Evolutionary conservation across 495 filamentous ascomycete species (phyloP).

Genomic region (Aspergillus cristatus): DNA sequence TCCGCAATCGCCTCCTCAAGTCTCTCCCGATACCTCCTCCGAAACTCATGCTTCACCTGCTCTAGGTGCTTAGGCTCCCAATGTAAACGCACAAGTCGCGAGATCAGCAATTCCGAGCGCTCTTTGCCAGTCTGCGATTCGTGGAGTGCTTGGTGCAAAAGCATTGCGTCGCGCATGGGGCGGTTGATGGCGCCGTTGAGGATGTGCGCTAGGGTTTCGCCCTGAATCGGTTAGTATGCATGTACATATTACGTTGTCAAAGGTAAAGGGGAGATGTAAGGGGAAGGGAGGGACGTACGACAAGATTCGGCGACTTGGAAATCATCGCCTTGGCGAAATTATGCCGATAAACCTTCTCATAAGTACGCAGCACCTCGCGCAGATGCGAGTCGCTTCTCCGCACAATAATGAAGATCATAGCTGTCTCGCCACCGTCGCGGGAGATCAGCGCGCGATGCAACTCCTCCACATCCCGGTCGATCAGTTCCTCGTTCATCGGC

Average conservation of each 20-base stretch:
- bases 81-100: slow-evolving; percentile 69
- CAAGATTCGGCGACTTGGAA: slow-evolving; percentile 79
- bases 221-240: slow-evolving; percentile 41
- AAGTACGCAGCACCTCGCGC: slow-evolving; percentile 64
- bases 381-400: slow-evolving; percentile 71
- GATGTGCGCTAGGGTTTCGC: slow-evolving; percentile 89
- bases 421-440: slow-evolving; percentile 76
- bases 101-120: slow-evolving; percentile 75
- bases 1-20: slow-evolving; percentile 53
- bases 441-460: slow-evolving; percentile 60
- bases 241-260: not conserved
- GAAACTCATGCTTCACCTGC: slow-evolving; percentile 59
- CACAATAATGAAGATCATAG: slow-evolving; percentile 83
- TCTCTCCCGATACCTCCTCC: slow-evolving; percentile 59
- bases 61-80: slow-evolving; percentile 75
- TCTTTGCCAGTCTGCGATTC: slow-evolving; percentile 53
- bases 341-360: slow-evolving; percentile 56
- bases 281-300: slow-evolving; percentile 57
- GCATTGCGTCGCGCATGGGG: slow-evolving; percentile 85
- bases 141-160: slow-evolving; percentile 84
- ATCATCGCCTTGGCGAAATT: slow-evolving; percentile 87
- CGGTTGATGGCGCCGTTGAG: slow-evolving; percentile 95
- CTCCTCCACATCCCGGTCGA: slow-evolving; percentile 62
- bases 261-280: slow-evolving; percentile 1
- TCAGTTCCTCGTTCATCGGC: slow-evolving; percentile 43